These are phyloP conservation scores for Scutellaria minor DNA, from an alignment of 257 asterid genomes.

Conservation along the genomic window DNA sequence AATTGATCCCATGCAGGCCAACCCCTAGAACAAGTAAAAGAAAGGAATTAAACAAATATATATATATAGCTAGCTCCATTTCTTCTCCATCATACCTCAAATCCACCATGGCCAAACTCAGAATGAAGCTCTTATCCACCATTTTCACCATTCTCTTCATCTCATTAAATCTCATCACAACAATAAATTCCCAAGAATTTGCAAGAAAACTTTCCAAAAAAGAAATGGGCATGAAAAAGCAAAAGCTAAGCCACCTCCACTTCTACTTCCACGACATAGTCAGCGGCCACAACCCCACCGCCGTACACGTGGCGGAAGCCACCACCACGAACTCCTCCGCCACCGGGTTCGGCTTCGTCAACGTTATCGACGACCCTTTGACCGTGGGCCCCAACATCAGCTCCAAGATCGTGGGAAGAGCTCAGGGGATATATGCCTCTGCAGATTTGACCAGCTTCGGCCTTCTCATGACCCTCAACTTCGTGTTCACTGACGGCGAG, in stretches of 20 bases:
- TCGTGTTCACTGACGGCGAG: slow-evolving; percentile 45
- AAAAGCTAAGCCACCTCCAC: slow-evolving; percentile 52
- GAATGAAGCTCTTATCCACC: slow-evolving; percentile 22
- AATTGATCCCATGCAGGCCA: too few species aligned
- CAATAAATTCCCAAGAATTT: slow-evolving; percentile 19
- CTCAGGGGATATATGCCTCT: slow-evolving; percentile 47
- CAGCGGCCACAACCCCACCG: slow-evolving; percentile 46
- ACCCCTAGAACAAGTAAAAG: too few species aligned
- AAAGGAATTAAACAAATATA: too few species aligned
- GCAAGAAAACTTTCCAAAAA: slow-evolving; percentile 26
- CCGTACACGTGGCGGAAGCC: slow-evolving; percentile 39
- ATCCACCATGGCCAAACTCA: slow-evolving; percentile 31
- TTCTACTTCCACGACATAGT: slow-evolving; percentile 61
- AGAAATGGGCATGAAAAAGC: slow-evolving; percentile 36
- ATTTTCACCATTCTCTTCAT: slow-evolving; percentile 28
- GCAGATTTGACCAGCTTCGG: slow-evolving; percentile 41
- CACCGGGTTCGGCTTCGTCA: slow-evolving; percentile 48
- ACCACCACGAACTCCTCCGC: slow-evolving; percentile 44
- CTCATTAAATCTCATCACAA: background rate
- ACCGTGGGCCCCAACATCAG: slow-evolving; percentile 39
- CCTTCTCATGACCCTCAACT: slow-evolving; percentile 46
- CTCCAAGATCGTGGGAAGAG: slow-evolving; percentile 50
- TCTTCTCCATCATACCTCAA: background rate
- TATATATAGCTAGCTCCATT: too few species aligned
- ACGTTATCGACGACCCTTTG: slow-evolving; percentile 50